These are phyloP conservation scores for Tricholoma sp. DNA, from an alignment of 768 basidiomycete genomes.

Conservation along the genomic window DNA sequence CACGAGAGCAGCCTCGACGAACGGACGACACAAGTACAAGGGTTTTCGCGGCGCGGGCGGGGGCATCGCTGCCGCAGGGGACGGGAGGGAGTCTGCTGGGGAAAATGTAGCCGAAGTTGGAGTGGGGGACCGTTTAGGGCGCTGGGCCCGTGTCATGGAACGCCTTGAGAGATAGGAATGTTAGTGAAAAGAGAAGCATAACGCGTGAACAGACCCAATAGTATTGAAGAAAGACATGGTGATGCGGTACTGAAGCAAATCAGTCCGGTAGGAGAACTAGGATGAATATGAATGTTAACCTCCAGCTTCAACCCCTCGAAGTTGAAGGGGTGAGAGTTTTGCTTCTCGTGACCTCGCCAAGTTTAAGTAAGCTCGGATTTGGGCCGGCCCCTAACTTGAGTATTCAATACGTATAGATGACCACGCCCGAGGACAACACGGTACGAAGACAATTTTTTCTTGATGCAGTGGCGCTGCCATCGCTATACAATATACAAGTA, in stretches of 20 bases:
- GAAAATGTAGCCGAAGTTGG: slow-evolving; percentile 64
- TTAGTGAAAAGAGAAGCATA: background rate
- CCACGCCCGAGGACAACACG: no score
- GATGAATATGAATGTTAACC: background rate
- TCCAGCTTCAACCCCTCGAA: background rate
- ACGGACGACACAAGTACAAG: slow-evolving; percentile 89
- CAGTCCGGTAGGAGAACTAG: slow-evolving; percentile 18
- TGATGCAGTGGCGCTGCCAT: no score
- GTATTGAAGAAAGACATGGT: slow-evolving; percentile 82
- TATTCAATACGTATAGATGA: no score
- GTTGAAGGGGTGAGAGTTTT: background rate
- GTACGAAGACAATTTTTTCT: no score
- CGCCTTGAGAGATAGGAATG: slow-evolving; percentile 37
- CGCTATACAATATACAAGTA: no score
- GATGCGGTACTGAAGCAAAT: slow-evolving; percentile 27
- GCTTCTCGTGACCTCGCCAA: background rate
- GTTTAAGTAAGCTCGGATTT: no score
- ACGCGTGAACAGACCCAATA: slow-evolving; percentile 50
- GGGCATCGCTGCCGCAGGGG: slow-evolving; percentile 28
- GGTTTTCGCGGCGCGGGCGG: slow-evolving; percentile 39
- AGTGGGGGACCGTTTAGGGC: slow-evolving; percentile 70
- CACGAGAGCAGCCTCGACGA: slow-evolving; percentile 94
- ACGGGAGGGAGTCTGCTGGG: slow-evolving; percentile 37
- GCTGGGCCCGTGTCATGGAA: slow-evolving; percentile 71
- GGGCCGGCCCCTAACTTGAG: no score